Conservation (phyloP, 129 eudicot species). For the Escallonia rubra region DNA sequence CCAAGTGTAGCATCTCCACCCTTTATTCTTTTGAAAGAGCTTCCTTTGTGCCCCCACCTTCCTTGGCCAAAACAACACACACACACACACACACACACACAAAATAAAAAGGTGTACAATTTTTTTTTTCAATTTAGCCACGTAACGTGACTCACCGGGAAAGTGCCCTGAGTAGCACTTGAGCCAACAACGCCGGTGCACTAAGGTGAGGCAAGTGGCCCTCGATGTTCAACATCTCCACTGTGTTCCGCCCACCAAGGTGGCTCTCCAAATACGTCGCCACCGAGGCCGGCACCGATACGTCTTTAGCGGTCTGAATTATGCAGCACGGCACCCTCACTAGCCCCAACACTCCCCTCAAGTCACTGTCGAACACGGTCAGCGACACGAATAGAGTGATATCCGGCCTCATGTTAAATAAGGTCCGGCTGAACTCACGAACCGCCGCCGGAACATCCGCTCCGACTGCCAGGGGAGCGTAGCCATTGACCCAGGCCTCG, state of each 20-base stretch:
- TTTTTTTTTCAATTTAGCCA: not conserved
- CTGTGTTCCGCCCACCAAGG: constrained; percentile 88
- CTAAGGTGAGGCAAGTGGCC: constrained; percentile 94
- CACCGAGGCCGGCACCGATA: constrained; percentile 82
- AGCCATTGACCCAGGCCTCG: constrained; percentile 86
- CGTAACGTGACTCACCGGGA: constrained; percentile 28
- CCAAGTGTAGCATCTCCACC: constrained; percentile 40
- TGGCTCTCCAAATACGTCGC: constrained; percentile 69
- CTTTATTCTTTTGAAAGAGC: no score
- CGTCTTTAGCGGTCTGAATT: constrained; percentile 80
- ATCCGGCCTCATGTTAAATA: constrained; percentile 95
- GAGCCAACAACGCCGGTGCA: constrained; percentile 65
- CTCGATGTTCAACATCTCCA: constrained; percentile 70
- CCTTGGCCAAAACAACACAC: not conserved
- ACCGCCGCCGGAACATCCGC: constrained; percentile 97
- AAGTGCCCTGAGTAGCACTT: constrained; percentile 54
- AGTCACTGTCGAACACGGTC: constrained; percentile 64
- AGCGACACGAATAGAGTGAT: constrained; percentile 69
- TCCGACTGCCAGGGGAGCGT: constrained; percentile 93
- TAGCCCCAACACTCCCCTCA: constrained; percentile 62
- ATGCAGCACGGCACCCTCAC: constrained; percentile 85
- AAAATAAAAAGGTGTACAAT: no score
- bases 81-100: not conserved
- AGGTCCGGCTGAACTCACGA: constrained; percentile 87
- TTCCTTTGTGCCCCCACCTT: not conserved